Conservation (phyloP, 768 basidiomycete species). For the Kwoniella mangroviensis region DNA sequence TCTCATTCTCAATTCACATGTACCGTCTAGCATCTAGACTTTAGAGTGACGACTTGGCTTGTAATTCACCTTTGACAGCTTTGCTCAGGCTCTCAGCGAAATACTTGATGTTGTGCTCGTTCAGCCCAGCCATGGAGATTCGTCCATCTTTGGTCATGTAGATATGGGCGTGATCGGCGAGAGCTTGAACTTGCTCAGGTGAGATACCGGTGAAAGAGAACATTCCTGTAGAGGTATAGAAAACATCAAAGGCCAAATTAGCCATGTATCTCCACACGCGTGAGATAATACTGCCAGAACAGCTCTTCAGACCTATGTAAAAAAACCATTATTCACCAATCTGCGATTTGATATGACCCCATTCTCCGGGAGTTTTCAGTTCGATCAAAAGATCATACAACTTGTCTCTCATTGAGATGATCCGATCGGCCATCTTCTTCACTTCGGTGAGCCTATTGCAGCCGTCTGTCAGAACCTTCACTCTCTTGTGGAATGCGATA, state of each 20-base stretch:
- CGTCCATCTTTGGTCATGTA: slow-evolving; percentile 62
- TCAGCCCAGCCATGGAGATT: slow-evolving; percentile 94
- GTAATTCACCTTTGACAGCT: slow-evolving; percentile 58
- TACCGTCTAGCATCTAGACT: neutral
- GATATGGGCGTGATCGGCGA: slow-evolving; percentile 55
- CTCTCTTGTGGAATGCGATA: too few relatives aligned
- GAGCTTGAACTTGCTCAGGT: slow-evolving; percentile 51
- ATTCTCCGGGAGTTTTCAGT: slow-evolving; percentile 84
- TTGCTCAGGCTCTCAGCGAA: slow-evolving; percentile 59
- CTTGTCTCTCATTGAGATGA: slow-evolving; percentile 86
- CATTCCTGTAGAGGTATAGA: slow-evolving; percentile 26
- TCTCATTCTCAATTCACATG: neutral
- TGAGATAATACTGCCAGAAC: too few relatives aligned
- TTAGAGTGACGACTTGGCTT: slow-evolving; percentile 42
- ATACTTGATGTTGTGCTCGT: slow-evolving; percentile 69
- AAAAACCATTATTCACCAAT: slow-evolving; percentile 63
- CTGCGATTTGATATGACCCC: slow-evolving; percentile 92
- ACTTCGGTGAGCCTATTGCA: slow-evolving; percentile 66
- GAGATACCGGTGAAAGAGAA: slow-evolving; percentile 47
- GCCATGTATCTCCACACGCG: too few relatives aligned
- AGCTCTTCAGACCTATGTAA: too few relatives aligned
- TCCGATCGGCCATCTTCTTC: slow-evolving; percentile 86
- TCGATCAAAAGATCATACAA: slow-evolving; percentile 66
- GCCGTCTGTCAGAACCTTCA: neutral
- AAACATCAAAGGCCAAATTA: neutral